Evolutionary conservation across 2,329 filamentous ascomycete species (phyloP).

Genomic region (Diaporthe sp.): DNA sequence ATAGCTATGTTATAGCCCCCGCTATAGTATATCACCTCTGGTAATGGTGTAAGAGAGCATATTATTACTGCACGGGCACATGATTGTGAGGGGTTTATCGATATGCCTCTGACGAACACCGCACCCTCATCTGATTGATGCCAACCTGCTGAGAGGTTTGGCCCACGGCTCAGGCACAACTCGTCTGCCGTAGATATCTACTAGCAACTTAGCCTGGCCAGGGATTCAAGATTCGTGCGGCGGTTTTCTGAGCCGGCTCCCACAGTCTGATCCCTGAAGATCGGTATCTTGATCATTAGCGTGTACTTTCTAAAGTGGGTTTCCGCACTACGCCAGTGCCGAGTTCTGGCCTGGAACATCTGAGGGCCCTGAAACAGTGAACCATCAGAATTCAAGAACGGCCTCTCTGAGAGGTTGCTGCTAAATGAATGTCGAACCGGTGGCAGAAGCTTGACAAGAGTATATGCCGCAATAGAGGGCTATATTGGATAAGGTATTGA

Average conservation of each 20-base stretch:
- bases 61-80: constrained; percentile 9
- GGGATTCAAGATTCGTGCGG: neutral
- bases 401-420: neutral
- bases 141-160: neutral
- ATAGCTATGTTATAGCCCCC: constrained; percentile 23
- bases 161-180: neutral
- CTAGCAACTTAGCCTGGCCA: neutral
- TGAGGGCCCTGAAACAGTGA: constrained; percentile 20
- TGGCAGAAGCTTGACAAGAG: neutral
- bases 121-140: neutral
- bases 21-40: neutral
- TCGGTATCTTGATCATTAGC: constrained; percentile 8
- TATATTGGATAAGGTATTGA: neutral
- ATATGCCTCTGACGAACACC: constrained; percentile 8
- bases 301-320: constrained; percentile 1
- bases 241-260: neutral
- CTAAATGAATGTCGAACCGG: neutral
- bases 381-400: neutral
- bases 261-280: constrained; percentile 17
- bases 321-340: neutral
- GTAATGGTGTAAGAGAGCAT: constrained; percentile 15
- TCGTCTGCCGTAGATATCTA: neutral
- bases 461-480: constrained; percentile 9
- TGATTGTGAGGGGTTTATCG: constrained; percentile 16
- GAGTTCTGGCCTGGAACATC: neutral